phyloP scores from a whole-genome alignment of 208 protist species.

The Wallacemonas sp. region DNA sequence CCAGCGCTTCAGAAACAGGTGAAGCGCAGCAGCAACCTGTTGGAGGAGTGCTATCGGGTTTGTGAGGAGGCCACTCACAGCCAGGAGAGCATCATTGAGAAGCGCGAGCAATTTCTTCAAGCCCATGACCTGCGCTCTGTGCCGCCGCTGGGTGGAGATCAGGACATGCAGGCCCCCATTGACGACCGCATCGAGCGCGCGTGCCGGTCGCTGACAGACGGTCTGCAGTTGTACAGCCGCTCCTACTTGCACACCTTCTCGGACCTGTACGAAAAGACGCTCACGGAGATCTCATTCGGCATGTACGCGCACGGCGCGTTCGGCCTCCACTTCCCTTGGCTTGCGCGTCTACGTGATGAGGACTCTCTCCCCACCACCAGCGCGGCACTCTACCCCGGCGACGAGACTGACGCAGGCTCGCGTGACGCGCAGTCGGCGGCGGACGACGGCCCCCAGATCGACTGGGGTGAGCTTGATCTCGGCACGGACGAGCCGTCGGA shows the following conservation, averaged over 20 bases:
- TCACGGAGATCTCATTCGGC: slow-evolving; percentile 32
- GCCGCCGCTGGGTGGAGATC: slow-evolving; percentile 10
- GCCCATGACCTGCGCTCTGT: slow-evolving; percentile 39
- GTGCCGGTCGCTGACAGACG: slow-evolving; percentile 26
- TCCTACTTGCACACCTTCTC: slow-evolving; percentile 30
- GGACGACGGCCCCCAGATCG: slow-evolving; percentile 42
- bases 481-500: slow-evolving; percentile 11
- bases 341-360: slow-evolving; percentile 36
- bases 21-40: slow-evolving; percentile 35
- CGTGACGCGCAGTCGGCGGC: slow-evolving; percentile 1
- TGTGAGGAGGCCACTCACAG: slow-evolving; percentile 52
- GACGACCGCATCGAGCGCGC: slow-evolving; percentile 39
- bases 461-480: slow-evolving; percentile 57
- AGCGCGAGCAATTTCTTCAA: slow-evolving; percentile 31
- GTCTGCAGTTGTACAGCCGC: slow-evolving; percentile 32
- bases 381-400: not conserved
- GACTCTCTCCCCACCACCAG: not conserved
- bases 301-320: slow-evolving; percentile 39
- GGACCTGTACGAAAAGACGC: slow-evolving; percentile 38
- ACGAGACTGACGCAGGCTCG: not conserved
- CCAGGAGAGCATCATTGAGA: slow-evolving; percentile 33
- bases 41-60: slow-evolving; percentile 61
- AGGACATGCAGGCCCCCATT: slow-evolving; percentile 30
- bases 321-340: slow-evolving; percentile 63
- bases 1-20: slow-evolving; percentile 60